phyloP scores from a whole-genome alignment of 257 asterid genomes.

The Ilex aquifolium region DNA sequence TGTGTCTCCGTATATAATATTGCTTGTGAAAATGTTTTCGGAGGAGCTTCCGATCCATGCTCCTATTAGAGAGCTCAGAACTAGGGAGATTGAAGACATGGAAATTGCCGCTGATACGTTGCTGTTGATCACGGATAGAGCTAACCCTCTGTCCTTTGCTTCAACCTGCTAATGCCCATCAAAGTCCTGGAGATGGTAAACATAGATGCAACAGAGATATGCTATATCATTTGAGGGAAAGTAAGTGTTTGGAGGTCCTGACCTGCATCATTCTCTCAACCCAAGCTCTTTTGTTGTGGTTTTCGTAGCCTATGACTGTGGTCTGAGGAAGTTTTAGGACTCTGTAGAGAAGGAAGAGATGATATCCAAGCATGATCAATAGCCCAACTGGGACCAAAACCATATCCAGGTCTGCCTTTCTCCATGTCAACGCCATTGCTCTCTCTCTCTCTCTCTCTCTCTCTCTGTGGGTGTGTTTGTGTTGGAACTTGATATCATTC shows the following conservation, averaged over 20 bases:
- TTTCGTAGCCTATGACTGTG: conserved; percentile 54
- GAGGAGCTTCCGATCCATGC: conserved; percentile 58
- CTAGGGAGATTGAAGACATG: conserved; percentile 45
- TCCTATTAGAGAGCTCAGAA: conserved; percentile 46
- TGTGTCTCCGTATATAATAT: conserved; percentile 43
- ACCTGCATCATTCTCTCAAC: conserved; percentile 52
- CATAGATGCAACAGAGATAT: neutral
- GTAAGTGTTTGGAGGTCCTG: neutral
- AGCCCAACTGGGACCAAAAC: conserved; percentile 45
- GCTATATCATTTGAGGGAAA: neutral
- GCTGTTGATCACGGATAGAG: conserved; percentile 47
- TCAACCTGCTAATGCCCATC: conserved; percentile 25
- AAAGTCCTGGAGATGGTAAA: neutral
- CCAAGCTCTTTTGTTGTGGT: conserved; percentile 60
- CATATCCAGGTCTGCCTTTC: conserved; percentile 42
- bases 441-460: conserved; percentile 18
- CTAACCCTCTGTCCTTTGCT: conserved; percentile 41
- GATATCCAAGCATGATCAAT: conserved; percentile 54
- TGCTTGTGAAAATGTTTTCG: conserved; percentile 27
- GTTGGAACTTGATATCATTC: no score
- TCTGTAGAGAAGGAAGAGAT: conserved; percentile 44
- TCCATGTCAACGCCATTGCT: conserved; percentile 26
- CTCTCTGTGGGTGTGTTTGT: no score
- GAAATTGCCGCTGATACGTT: conserved; percentile 39
- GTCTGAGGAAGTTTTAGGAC: conserved; percentile 38